Base-by-base conservation (phyloP, 1,284 basidiomycete genomes). In the Pholiota adiposa region DNA sequence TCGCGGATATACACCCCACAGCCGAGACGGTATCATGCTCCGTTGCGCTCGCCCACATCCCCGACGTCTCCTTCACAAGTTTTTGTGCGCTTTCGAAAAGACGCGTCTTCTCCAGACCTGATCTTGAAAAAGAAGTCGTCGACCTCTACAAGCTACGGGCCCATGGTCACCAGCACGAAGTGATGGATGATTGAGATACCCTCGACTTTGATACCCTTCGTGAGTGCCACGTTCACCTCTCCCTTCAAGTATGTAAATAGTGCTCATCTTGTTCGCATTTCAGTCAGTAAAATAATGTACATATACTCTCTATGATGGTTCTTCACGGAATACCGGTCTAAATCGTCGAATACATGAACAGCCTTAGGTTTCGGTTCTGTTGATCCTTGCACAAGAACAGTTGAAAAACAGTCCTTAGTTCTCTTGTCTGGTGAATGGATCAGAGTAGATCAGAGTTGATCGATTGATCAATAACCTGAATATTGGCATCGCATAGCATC, bases 21-120 rank as follows among this genome's bases (percentile, higher is more conserved):
- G 58, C 69, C 72, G 14, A 69, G 62, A 16, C 63, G 63, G 52
- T 48, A 36, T n/a, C 43, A 56, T 27, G 31, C 65, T 29, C 60
- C 58, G 25, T 58, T 64, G 21, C 51, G 52, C 9, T 66, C 66
- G 33, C 58, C 61, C 46, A 52, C 29, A 33, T 34, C 63, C 27
- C 56, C 61, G 4, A 29, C 65, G 1, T 55, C 70, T 41, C 43
- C 66, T 58, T 58, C 63, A 63, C 81, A 80, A 34, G 77, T 85
- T 62, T 86, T 85, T 69, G 80, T 81, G 52, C 79, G 82, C 6
- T 86, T 83, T 74, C 77, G 80, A 60, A 79, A 79, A 61, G 83
- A 84, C 55, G 78, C 79, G 18, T 78, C 81, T 23, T 83, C 84
- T 23, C 85, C 86, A 52, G 85, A 87, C 33, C 31, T 51, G 34